Conservation (phyloP, 1,139 yeast species). For the Geotrichum citri-aurantii region DNA sequence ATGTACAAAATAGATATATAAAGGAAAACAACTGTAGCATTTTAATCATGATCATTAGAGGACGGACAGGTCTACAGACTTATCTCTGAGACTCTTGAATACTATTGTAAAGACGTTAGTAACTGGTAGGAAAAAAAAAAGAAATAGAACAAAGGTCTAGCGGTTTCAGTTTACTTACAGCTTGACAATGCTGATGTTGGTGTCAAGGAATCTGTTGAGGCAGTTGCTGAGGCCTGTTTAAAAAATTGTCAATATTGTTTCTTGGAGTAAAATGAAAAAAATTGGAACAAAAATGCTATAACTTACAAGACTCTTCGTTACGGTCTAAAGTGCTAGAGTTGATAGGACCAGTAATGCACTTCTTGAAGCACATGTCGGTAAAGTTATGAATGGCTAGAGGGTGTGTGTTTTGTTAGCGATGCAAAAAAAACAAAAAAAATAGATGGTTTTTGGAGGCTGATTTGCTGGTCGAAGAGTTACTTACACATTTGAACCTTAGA, state of each 20-base stretch:
- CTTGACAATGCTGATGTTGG: constrained; percentile 78
- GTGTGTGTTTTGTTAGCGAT: not conserved
- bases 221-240: constrained; percentile 53
- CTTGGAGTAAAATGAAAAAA: not conserved
- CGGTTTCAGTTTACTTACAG: constrained; percentile 35
- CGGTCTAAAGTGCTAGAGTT: constrained; percentile 48
- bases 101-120: constrained; percentile 14
- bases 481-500: constrained; percentile 72
- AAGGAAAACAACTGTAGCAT: not conserved
- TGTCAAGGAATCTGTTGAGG: constrained; percentile 78
- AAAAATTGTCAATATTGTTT: not conserved
- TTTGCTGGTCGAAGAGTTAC: constrained; percentile 18
- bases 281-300: not conserved
- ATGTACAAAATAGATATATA: constrained; percentile 3
- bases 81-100: constrained; percentile 27
- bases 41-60: constrained; percentile 3
- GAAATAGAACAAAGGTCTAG: not conserved
- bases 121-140: not conserved
- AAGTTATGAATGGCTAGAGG: constrained; percentile 60
- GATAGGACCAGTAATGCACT: constrained; percentile 58
- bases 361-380: constrained; percentile 86
- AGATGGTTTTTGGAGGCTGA: too few relatives aligned
- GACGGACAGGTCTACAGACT: not conserved
- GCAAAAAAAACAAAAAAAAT: not conserved
- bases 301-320: constrained; percentile 59